A percentile compares a stretch with the other conserved stretches of the same genome.
phyloP scores from a whole-genome alignment of 805 yeast species.

The Candida peoriensis region DNA sequence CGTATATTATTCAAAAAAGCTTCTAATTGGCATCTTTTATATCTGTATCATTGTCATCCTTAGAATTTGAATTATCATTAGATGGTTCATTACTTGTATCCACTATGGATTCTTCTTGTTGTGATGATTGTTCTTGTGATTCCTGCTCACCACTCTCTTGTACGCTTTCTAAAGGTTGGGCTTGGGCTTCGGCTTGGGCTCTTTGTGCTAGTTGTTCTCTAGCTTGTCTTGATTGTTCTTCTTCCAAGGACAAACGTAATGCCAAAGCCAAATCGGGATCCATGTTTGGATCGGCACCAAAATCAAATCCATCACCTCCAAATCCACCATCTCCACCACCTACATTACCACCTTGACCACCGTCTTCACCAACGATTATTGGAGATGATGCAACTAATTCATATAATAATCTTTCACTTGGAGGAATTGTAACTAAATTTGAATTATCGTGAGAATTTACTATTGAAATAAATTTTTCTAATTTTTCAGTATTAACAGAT shows the following conservation, averaged over 20 bases:
- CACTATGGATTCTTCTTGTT: slow-evolving; percentile 1
- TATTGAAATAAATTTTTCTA: slow-evolving; percentile 70
- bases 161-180: slow-evolving; percentile 1
- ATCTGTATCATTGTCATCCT: slow-evolving; percentile 3
- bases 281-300: slow-evolving; percentile 80
- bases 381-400: slow-evolving; percentile 78
- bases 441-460: slow-evolving; percentile 72
- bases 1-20: too few species aligned
- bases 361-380: slow-evolving; percentile 64
- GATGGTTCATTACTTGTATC: too few species aligned
- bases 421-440: slow-evolving; percentile 81
- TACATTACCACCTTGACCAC: slow-evolving; percentile 38
- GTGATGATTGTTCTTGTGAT: slow-evolving; percentile 1
- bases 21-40: slow-evolving; percentile 6
- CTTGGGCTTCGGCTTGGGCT: slow-evolving; percentile 2
- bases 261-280: slow-evolving; percentile 98
- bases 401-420: slow-evolving; percentile 79
- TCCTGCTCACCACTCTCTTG: slow-evolving; percentile 3
- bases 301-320: slow-evolving; percentile 51
- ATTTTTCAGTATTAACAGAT: slow-evolving; percentile 63
- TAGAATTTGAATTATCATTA: too few species aligned
- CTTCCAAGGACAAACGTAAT: slow-evolving; percentile 88
- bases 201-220: slow-evolving; percentile 35
- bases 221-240: slow-evolving; percentile 89
- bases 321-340: slow-evolving; percentile 36